Evolutionary conservation across 176 grass and related monocot genomes (phyloP), one percentile per base, ranked within the genome.

Genomic region (Eleusine indica): DNA sequence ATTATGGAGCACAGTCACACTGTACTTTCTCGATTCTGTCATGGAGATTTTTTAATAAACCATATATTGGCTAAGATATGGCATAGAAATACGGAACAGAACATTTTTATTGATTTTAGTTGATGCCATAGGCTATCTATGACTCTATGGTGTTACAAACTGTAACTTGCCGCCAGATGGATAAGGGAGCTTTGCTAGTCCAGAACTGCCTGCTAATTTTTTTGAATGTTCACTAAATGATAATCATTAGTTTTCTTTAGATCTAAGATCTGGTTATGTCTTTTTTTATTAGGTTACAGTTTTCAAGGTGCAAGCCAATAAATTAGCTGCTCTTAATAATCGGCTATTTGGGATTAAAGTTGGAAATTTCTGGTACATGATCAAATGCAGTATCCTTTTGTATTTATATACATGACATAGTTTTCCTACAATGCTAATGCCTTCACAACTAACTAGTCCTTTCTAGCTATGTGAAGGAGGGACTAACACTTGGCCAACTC

Each of bases 401-500:
- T 30, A 63, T 32, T 75, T 39, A 77, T 79, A 52, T 51, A 40
- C 73, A 66, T 52, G 43, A 49, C 75, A 49, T 68, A 38, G 0
- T 16, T 85, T 38, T 71, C 13, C 57, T 66, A 40, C 65, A 63
- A 62, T 83, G 5, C 14, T 61, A 65, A 83, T 74, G 51, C 9
- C 73, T 74, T 60, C 18, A 14, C 56, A 91, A 81, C 58, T 92
- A 60, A 86, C 79, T 76, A 57, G 71, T 79, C 8, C 49, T 58
- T 83, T 80, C 32, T 90, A 98, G 96, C 83, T 96, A 98, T 71
- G 91, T 90, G 76, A 94, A 91, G 84, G 93, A 98, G 74, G 96
- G 93, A 71, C 96, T 96, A 92, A 87, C 91, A 83, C 96, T 98
- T 79, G 96, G 96, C 76, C 91, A 96, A 66, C 87, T 98, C 66